Evolutionary conservation across 2,329 filamentous ascomycete species (phyloP).

Genomic region (Aspergillus sp.): DNA sequence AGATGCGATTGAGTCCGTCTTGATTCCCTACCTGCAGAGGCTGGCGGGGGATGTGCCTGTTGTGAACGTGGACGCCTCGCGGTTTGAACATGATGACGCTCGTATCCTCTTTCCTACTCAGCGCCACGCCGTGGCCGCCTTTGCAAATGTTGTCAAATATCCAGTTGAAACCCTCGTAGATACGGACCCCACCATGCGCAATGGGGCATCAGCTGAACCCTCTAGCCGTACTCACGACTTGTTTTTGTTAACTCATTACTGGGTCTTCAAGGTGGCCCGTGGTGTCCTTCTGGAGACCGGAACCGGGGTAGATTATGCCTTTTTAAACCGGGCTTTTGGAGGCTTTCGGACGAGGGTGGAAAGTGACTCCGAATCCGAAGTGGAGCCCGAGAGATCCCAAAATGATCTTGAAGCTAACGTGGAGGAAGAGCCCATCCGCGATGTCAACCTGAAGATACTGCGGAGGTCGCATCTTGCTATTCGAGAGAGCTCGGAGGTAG

Average conservation of each 20-base stretch:
- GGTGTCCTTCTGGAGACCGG: slow-evolving; percentile 61
- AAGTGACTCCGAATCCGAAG: slow-evolving; percentile 36
- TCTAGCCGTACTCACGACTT: slow-evolving; percentile 36
- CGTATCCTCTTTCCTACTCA: slow-evolving; percentile 56
- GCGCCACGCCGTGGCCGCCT: slow-evolving; percentile 58
- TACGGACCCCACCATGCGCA: slow-evolving; percentile 33
- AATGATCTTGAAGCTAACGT: slow-evolving; percentile 52
- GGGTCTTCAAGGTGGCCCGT: slow-evolving; percentile 61
- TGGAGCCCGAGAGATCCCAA: slow-evolving; percentile 49
- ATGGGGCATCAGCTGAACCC: slow-evolving; percentile 17
- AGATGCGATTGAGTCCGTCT: slow-evolving; percentile 55
- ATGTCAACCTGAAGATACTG: slow-evolving; percentile 12
- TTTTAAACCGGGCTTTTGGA: slow-evolving; percentile 63
- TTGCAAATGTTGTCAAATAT: slow-evolving; percentile 55
- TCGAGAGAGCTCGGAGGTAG: not conserved
- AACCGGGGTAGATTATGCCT: slow-evolving; percentile 57
- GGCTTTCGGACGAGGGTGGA: slow-evolving; percentile 53
- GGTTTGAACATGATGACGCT: slow-evolving; percentile 58
- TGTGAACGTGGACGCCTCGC: slow-evolving; percentile 58
- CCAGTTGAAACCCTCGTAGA: slow-evolving; percentile 55
- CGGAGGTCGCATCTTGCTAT: not conserved
- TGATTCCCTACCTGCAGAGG: slow-evolving; percentile 62
- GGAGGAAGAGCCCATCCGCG: slow-evolving; percentile 47
- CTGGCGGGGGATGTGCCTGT: slow-evolving; percentile 55
- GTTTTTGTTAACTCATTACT: slow-evolving; percentile 49